Evolutionary conservation across 495 filamentous ascomycete genomes (phyloP).

Genomic region (Stereocaulon alpinum): DNA sequence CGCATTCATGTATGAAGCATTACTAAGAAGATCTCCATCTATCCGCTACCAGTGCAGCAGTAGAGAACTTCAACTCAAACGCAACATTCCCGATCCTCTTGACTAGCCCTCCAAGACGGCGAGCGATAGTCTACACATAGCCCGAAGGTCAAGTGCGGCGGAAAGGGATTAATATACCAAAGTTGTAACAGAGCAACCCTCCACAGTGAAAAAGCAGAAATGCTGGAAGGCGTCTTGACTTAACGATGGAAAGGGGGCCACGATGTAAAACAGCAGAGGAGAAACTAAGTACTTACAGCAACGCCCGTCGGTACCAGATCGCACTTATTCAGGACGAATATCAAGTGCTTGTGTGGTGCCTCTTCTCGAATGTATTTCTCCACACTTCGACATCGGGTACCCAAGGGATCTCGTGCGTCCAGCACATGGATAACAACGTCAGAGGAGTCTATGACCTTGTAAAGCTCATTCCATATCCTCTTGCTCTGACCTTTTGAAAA

Average conservation of each 20-base stretch:
- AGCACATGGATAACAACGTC: conserved; percentile 93
- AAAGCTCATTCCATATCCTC: conserved; percentile 97
- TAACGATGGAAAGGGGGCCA: conserved; percentile 54
- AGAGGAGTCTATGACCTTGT: conserved; percentile 94
- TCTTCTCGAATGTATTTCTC: conserved; percentile 92
- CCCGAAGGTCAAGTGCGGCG: conserved; percentile 49
- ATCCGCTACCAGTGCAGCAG: conserved; percentile 35
- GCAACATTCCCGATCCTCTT: conserved; percentile 52
- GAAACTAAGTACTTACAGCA: conserved; percentile 61
- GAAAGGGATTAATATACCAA: conserved; percentile 82
- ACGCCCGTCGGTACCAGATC: conserved; percentile 89
- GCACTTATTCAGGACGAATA: conserved; percentile 91
- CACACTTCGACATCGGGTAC: conserved; percentile 71
- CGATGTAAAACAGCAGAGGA: conserved; percentile 16
- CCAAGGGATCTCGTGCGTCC: conserved; percentile 83
- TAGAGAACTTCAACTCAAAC: conserved; percentile 78
- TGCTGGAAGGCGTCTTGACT: conserved; percentile 85
- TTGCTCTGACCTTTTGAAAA: conserved; percentile 92
- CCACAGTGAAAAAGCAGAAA: conserved; percentile 46
- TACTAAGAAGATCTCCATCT: conserved; percentile 90
- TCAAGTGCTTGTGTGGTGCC: conserved; percentile 87
- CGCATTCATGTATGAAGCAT: conserved; percentile 82
- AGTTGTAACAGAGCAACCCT: conserved; percentile 89
- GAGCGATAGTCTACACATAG: conserved; percentile 50
- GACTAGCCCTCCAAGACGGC: conserved; percentile 72